These are phyloP conservation scores for Kwoniella mangroviensis DNA, from an alignment of 768 basidiomycete species.

Conservation along the genomic window DNA sequence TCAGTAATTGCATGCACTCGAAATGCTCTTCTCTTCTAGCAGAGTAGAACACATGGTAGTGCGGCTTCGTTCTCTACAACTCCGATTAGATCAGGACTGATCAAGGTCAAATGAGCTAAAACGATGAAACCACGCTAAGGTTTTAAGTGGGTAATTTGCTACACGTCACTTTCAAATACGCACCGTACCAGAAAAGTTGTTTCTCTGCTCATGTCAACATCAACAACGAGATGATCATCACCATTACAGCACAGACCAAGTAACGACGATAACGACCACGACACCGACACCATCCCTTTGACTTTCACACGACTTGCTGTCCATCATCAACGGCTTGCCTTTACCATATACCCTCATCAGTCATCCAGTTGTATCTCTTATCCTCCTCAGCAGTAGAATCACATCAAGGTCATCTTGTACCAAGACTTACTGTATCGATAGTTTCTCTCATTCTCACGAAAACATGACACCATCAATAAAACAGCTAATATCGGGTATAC, in stretches of 20 bases:
- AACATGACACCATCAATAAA: slow-evolving; percentile 1
- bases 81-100: background rate
- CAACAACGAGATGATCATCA: background rate
- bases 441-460: background rate
- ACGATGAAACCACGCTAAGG: background rate
- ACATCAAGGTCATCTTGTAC: background rate
- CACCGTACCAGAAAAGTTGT: background rate
- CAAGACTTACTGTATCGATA: background rate
- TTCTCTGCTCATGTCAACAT: background rate
- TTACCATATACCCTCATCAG: background rate
- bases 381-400: background rate
- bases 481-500: background rate
- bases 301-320: background rate
- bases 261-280: too few relatives aligned
- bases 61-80: background rate
- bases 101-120: background rate
- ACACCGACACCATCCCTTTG: background rate
- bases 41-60: background rate
- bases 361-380: background rate
- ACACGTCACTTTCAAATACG: too few relatives aligned
- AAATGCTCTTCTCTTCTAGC: too few relatives aligned
- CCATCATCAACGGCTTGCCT: too few relatives aligned
- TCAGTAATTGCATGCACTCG: too few relatives aligned
- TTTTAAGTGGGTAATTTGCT: too few relatives aligned
- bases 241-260: too few relatives aligned